Evolutionary conservation across 2,329 filamentous ascomycete genomes (phyloP).

Genomic region (Paradendryphiella salina): DNA sequence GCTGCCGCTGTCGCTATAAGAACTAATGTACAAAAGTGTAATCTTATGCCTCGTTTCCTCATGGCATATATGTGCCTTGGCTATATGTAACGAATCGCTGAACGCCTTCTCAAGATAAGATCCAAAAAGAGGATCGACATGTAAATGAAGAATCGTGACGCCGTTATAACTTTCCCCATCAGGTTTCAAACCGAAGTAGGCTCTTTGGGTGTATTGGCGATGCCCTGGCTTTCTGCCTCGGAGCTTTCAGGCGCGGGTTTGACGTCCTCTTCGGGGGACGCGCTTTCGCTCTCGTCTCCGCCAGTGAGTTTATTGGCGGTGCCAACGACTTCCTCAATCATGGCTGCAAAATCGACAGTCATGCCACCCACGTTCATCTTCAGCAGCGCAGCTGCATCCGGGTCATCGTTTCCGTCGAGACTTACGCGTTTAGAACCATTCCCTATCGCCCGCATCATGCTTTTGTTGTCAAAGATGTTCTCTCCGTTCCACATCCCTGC

Average conservation of each 20-base stretch:
- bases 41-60: constrained; percentile 4
- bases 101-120: background rate
- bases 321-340: constrained; percentile 46
- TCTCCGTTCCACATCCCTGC: constrained; percentile 41
- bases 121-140: background rate
- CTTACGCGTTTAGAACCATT: constrained; percentile 11
- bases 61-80: background rate
- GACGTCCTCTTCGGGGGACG: background rate
- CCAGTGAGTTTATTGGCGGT: constrained; percentile 20
- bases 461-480: constrained; percentile 41
- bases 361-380: constrained; percentile 38
- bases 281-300: background rate
- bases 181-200: constrained; percentile 5
- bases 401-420: constrained; percentile 11
- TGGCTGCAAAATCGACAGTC: constrained; percentile 41
- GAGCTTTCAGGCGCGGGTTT: constrained; percentile 11
- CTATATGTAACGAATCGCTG: background rate
- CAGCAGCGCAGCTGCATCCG: constrained; percentile 18
- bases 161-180: background rate
- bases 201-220: constrained; percentile 22
- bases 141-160: background rate
- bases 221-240: constrained; percentile 14
- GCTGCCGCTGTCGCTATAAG: background rate
- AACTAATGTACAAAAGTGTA: constrained; percentile 3
- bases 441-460: constrained; percentile 27